Evolutionary conservation across 768 basidiomycete species (phyloP), one percentile per base, ranked within the genome.

Genomic region (Pulveroboletus ravenelii): DNA sequence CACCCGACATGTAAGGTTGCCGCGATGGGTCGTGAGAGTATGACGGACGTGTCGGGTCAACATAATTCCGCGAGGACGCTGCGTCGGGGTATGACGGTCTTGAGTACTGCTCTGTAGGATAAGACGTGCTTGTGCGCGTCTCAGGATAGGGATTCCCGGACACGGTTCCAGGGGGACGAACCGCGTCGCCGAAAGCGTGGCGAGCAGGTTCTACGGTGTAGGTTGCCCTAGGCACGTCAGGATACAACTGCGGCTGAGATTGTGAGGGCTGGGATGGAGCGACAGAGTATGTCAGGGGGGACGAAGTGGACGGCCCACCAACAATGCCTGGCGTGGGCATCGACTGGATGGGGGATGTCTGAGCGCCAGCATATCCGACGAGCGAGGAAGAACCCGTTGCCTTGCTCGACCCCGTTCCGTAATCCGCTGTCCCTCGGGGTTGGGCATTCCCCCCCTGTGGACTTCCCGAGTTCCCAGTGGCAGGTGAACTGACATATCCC

Each of bases 381-480:
- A 67, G 63, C 38, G 67, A 61, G 40, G 65, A 44, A 40, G 55
- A 41, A 49, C 30, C 48, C 48, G 58, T 41, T n/a, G 48, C 54
- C 53, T 55, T 62, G 48, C 60, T 48, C 18, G 62, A 51, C 37
- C 38, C 48, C 15, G 41, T 45, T 35, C 62, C 61, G 43, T 63
- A 66, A 50, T 66, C 65, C 25, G 52, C 43, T 17, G 65, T 66
- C 29, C 58, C 55, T 37, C 66, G 61, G 25, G 60, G 54, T 23
- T 60, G 63, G n/a, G 48, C n/a, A 30, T 37, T 50, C 27, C 30
- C 49, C 23, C 59, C 62, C 25, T 56, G 76, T 45, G 82, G 82
- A 60, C 82, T 84, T 15, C 81, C 74, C 49, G 81, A 78, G 59
- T 72, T 77, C 4, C 80, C 79, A 51, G 77, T 79, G 30, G 80